These are phyloP conservation scores for Trichaptum fuscoviolaceum DNA, from an alignment of 768 basidiomycete species.

Conservation along the genomic window DNA sequence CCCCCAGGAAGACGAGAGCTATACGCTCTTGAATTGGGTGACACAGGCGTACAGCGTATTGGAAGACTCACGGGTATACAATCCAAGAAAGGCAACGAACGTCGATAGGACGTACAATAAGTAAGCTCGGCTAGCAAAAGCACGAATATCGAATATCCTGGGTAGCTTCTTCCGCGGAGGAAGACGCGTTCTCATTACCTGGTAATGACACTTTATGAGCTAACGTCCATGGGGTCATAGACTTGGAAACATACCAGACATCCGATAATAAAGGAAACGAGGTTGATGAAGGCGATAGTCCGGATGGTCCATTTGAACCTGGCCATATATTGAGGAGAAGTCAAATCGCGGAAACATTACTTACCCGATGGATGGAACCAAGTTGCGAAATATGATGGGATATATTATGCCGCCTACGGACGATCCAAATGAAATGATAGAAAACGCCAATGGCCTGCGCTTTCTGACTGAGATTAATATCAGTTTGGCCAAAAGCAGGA, in stretches of 20 bases:
- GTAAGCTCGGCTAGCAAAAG: neutral
- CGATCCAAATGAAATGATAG: neutral
- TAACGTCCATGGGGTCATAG: neutral
- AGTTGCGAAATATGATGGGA: neutral
- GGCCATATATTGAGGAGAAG: neutral
- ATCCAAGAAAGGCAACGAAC: neutral
- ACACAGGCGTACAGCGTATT: neutral
- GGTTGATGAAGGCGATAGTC: neutral
- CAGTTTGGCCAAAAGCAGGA: constrained; percentile 18
- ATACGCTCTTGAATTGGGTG: neutral
- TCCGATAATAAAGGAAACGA: neutral
- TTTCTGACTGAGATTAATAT: constrained; percentile 9
- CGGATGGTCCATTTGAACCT: constrained; percentile 2
- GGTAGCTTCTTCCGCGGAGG: neutral
- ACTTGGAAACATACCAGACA: neutral
- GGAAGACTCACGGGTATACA: neutral
- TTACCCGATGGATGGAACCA: neutral
- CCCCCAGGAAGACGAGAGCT: neutral
- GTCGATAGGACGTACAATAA: neutral
- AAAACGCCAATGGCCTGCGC: neutral
- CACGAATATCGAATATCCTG: neutral
- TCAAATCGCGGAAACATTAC: neutral
- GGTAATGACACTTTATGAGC: neutral
- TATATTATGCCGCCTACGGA: constrained; percentile 1
- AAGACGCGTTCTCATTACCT: neutral